Evolutionary conservation across 2,329 filamentous ascomycete genomes (phyloP), one percentile per base, ranked within the genome.

Genomic region (Tricladium varicosporioides): DNA sequence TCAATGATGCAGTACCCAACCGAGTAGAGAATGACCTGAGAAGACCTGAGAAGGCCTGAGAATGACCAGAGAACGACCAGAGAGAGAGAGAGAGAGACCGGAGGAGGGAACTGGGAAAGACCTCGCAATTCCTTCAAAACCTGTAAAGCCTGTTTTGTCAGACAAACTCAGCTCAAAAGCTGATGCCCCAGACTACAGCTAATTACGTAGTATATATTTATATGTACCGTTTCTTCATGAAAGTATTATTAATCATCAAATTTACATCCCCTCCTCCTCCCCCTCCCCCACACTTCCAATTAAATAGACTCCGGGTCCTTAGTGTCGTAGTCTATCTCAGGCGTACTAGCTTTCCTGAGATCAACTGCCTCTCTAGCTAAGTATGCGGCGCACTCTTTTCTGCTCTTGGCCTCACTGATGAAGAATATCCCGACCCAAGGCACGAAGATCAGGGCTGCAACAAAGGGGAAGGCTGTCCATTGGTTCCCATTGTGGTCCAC

Each of bases 351-450:
- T 48, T 68, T 68, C 22, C 67, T 58, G 43, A 70, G 56, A 43
- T 60, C 58, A 2, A 43, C 31, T 22, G 60, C 67, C 47, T 70
- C 68, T 33, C 52, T 44, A 14, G 53, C 57, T n/a, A 70, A 50
- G 53, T 70, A 70, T 33, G 61, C 66, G 5, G 65, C 63, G 55
- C 67, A 70, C 48, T 70, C 68, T 36, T 59, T 60, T 48, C 63
- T 56, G 36, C 67, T 69, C 57, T 69, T 69, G 7, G 45, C 53
- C 31, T 66, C 65, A 33, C 62, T 66, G 18, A 70, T 67, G 52
- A 67, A 69, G 58, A 69, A 69, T 8, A 70, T 70, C 11, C 56
- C 65, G 10, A 69, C 45, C 42, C 59, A 68, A 5, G 68, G 68
- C 1, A 69, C 65, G 15, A 69, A 63, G 11, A 63, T 66, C 36